Percentiles rank a stretch among this genome's conserved stretches.
phyloP scores from a whole-genome alignment of 352 stramenopile genomes.

The Phytophthora tubulina region DNA sequence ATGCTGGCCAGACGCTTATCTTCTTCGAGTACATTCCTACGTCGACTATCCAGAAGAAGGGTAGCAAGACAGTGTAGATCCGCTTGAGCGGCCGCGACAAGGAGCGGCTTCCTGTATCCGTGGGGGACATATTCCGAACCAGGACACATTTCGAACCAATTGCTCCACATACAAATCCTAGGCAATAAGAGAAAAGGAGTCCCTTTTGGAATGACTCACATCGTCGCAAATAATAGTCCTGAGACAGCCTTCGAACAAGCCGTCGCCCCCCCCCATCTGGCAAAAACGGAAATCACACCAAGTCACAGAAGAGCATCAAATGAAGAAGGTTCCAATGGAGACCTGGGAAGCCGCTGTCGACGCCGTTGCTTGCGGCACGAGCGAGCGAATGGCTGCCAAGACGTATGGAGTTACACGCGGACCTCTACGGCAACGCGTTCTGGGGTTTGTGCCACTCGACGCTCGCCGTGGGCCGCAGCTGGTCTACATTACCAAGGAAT shows the following conservation, averaged over 20 bases:
- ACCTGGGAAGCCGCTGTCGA: not conserved
- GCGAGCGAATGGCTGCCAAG: slow-evolving; percentile 9
- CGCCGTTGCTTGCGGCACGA: slow-evolving; percentile 1
- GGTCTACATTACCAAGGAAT: slow-evolving; percentile 17
- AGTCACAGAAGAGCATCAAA: not conserved
- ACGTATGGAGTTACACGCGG: not conserved
- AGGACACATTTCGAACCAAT: slow-evolving; percentile 1
- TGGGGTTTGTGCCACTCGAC: slow-evolving; percentile 8
- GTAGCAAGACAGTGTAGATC: too few relatives aligned
- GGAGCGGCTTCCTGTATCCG: not conserved
- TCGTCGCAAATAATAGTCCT: not conserved
- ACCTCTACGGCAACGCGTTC: not conserved
- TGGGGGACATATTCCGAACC: slow-evolving; percentile 7
- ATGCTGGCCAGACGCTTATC: too few relatives aligned
- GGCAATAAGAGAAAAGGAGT: slow-evolving; percentile 13
- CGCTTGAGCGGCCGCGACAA: too few relatives aligned
- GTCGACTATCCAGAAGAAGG: too few relatives aligned
- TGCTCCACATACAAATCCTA: slow-evolving; percentile 15
- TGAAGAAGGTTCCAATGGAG: not conserved
- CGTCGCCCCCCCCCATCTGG: not conserved
- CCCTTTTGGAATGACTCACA: not conserved
- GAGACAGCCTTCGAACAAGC: not conserved
- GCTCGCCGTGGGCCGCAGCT: not conserved
- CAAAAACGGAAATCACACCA: not conserved
- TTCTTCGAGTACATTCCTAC: too few relatives aligned